These are phyloP conservation scores for Malassezia nana DNA, from an alignment of 1,284 basidiomycete species.

Conservation along the genomic window DNA sequence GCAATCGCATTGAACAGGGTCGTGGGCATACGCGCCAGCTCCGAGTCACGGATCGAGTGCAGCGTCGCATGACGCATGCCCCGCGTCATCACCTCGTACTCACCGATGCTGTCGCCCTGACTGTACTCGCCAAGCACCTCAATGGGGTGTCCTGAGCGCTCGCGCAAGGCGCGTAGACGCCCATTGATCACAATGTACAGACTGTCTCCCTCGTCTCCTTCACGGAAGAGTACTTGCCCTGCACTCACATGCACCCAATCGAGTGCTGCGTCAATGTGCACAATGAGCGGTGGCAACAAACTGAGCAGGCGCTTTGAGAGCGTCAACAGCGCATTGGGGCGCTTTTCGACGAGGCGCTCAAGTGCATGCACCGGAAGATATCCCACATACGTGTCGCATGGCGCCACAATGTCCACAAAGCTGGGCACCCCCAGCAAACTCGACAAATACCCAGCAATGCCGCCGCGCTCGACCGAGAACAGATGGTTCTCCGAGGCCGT, in stretches of 20 bases:
- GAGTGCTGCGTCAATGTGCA: conserved; percentile 91
- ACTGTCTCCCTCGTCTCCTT: conserved; percentile 78
- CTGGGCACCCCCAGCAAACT: conserved; percentile 82
- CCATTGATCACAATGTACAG: conserved; percentile 98
- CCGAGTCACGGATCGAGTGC: conserved; percentile 94
- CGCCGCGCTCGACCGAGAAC: conserved; percentile 82
- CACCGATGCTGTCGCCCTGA: conserved; percentile 63
- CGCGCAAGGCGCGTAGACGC: conserved; percentile 69
- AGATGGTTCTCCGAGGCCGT: conserved; percentile 47
- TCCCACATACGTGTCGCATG: conserved; percentile 93
- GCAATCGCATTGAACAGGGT: conserved; percentile 87
- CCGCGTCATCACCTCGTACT: conserved; percentile 94
- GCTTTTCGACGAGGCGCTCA: conserved; percentile 78
- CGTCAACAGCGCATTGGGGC: conserved; percentile 87
- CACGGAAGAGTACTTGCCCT: conserved; percentile 79
- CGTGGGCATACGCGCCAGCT: conserved; percentile 93
- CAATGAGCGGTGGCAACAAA: conserved; percentile 80
- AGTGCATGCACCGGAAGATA: conserved; percentile 80
- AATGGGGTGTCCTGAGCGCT: conserved; percentile 52
- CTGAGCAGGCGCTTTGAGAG: conserved; percentile 93
- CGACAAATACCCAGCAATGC: conserved; percentile 94
- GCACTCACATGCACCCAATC: conserved; percentile 97
- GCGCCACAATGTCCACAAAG: conserved; percentile 90
- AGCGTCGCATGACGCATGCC: conserved; percentile 78
- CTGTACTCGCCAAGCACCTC: conserved; percentile 86